Evolutionary conservation across 1,284 basidiomycete species (phyloP), one percentile per base, ranked within the genome.

Genomic region (Puccinia novopanici): DNA sequence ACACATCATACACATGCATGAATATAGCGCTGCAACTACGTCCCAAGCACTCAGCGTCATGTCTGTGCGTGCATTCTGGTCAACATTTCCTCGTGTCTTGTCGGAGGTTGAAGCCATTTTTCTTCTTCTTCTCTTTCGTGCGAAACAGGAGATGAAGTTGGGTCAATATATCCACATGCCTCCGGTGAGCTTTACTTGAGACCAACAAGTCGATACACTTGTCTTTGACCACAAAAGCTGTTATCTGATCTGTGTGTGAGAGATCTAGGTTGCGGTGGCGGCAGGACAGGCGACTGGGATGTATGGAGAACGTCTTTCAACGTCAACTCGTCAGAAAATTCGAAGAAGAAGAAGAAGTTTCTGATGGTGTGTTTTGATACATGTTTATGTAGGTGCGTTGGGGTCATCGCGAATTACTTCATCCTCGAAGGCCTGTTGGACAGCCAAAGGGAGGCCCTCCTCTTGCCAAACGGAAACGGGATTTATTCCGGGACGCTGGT

Each of bases 121-220:
- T 67, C 10, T 42, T 24, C 8, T n/a, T n/a, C 37, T 27, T 45
- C 30, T 71, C n/a, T n/a, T n/a, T n/a, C n/a, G n/a, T n/a, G n/a
- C n/a, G n/a, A n/a, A n/a, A n/a, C n/a, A n/a, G 67, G 76, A 78
- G 27, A 55, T 78, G 50, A 78, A 78, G 65, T 37, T 78, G 30
- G 76, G 76, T 12, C 76, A 78, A 54, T 78, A 78, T 30, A 78
- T 54, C 19, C 50, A 78, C 40, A 52, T 78, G 40, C 67, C 76
- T 40, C 50, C 63, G 63, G 67, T 70, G 48, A 65, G 75, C 63
- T n/a, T n/a, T 54, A 9, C 13, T 54, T 67, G 24, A n/a, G n/a
- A n/a, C n/a, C n/a, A n/a, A n/a, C n/a, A n/a, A n/a, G n/a, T n/a
- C n/a, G n/a, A n/a, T n/a, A n/a, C n/a, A n/a, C n/a, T n/a, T n/a